Evolutionary conservation across 169 alveolate species (phyloP).

Genomic region (Miamiensis avidus): DNA sequence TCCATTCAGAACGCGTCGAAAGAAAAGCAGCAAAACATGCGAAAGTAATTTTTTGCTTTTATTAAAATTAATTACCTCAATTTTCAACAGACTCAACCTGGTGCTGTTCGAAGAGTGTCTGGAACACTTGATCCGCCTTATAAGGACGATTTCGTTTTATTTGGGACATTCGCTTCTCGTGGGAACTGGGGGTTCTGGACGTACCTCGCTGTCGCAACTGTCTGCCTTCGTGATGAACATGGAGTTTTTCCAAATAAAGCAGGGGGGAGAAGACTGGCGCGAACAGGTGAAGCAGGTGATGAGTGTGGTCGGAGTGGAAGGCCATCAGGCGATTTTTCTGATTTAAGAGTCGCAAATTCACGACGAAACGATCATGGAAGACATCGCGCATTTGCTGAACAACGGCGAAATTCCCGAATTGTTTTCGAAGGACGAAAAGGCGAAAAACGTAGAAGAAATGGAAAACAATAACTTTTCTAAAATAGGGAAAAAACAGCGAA

Average conservation of each 20-base stretch:
- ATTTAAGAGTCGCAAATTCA: slow-evolving; percentile 72
- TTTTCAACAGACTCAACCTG: slow-evolving; percentile 57
- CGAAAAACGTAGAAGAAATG: slow-evolving; percentile 49
- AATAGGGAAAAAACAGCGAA: too few species aligned
- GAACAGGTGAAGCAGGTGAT: slow-evolving; percentile 60
- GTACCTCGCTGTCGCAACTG: slow-evolving; percentile 67
- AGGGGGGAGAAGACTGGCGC: slow-evolving; percentile 34
- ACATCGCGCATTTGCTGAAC: slow-evolving; percentile 75
- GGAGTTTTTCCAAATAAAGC: not conserved
- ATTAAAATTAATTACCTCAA: too few species aligned
- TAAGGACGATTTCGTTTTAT: slow-evolving; percentile 72
- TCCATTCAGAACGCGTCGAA: not conserved
- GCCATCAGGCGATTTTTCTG: slow-evolving; percentile 41
- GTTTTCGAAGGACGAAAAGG: slow-evolving; percentile 62
- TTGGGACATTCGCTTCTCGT: slow-evolving; percentile 79
- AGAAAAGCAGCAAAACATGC: too few species aligned
- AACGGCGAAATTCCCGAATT: slow-evolving; percentile 85
- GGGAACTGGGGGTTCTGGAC: slow-evolving; percentile 89
- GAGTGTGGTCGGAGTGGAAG: slow-evolving; percentile 55
- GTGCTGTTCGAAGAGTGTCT: slow-evolving; percentile 82
- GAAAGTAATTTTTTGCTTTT: too few species aligned
- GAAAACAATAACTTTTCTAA: too few species aligned
- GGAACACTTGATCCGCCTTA: slow-evolving; percentile 73
- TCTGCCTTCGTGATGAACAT: not conserved
- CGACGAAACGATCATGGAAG: slow-evolving; percentile 76